phyloP scores from a whole-genome alignment of 148 eudicot species.

The Camellia sinensis region DNA sequence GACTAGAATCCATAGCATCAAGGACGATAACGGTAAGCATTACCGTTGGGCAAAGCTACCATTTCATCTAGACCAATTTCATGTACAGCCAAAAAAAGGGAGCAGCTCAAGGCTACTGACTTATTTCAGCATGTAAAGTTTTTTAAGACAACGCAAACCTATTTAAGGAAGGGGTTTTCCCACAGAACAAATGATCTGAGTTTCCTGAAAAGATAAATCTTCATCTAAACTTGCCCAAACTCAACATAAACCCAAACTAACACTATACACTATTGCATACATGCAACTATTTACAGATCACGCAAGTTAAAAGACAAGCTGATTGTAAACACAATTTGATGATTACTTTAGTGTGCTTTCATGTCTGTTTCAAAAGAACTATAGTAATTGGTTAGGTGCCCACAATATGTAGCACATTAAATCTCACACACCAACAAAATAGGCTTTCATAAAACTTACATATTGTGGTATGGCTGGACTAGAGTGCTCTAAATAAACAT shows the following conservation, averaged over 20 bases:
- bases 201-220: neutral
- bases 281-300: neutral
- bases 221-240: neutral
- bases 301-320: neutral
- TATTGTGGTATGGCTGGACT: neutral
- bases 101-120: neutral
- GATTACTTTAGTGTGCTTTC: neutral
- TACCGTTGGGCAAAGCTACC: too few relatives aligned
- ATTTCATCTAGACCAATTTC: neutral
- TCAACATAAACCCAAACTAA: neutral
- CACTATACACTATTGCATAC: neutral
- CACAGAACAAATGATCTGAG: neutral
- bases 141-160: neutral
- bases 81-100: neutral
- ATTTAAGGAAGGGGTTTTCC: neutral
- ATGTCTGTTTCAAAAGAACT: neutral
- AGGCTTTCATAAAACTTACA: neutral
- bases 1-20: too few relatives aligned
- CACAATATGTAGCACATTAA: neutral
- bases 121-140: neutral
- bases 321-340: neutral
- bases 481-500: neutral
- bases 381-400: neutral
- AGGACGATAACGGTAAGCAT: too few relatives aligned
- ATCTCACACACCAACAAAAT: neutral